Evolutionary conservation across 1,284 basidiomycete genomes (phyloP), one percentile per base, ranked within the genome.

Genomic region (Xanthoconium separans): DNA sequence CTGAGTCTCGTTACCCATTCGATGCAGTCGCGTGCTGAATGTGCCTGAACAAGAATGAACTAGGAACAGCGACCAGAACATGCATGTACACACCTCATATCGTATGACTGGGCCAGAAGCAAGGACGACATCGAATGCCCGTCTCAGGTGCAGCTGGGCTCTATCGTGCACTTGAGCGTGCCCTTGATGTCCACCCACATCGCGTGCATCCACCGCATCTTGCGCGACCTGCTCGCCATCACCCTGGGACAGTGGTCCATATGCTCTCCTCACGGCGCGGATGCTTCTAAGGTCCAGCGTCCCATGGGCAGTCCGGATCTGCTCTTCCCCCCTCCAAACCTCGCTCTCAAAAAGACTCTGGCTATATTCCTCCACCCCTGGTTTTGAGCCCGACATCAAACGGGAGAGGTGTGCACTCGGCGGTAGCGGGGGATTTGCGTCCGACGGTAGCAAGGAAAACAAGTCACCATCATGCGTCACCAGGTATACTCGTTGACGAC

Each of bases 1-100:
- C 82, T 80, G 3, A 95, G 77, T 48, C 82, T 80, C 50, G 81
- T 77, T 47, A 93, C 83, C 92, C 92, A 95, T 62, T 95, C 89
- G 44, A 86, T 66, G 2, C 87, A 87, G 41, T 84, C 74, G 33
- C 73, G 72, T 50, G 79, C 77, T 13, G 87, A 89, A 70, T 85
- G 75, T 13, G 81, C 77, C 87, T 91, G 50, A 10, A 8, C 36
- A 31, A 15, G 47, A 22, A 42, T 50, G 36, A 42, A 51, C 58
- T 47, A 52, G 30, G 54, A 27, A 27, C 39, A 13, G 12, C 10
- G 48, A 50, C 39, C n/a, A 48, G 22, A 55, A 44, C 47, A 44
- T 20, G 46, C 44, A 51, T 56, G 67, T 58, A 40, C 54, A 24
- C 57, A 88, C 89, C 80, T 95, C 92, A 52, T 91, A 90, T 39